Percentiles rank a stretch among this genome's conserved stretches.
These are phyloP conservation scores for Fallopia convolvulus DNA, from an alignment of 148 eudicot species.

Conservation along the genomic window DNA sequence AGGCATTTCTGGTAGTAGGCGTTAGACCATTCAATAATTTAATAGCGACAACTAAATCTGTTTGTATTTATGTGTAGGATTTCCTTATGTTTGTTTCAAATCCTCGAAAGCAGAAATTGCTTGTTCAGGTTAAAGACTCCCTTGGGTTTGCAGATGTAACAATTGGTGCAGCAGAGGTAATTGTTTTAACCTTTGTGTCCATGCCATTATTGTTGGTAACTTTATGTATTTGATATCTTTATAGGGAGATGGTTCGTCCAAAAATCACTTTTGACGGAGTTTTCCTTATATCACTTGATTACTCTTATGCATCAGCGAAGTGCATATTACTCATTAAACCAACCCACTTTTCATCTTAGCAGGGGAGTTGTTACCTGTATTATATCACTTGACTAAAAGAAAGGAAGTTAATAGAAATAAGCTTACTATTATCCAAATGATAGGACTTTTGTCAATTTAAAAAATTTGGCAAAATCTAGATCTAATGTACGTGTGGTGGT, in stretches of 20 bases:
- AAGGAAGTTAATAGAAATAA: no score
- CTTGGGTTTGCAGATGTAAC: slow-evolving; percentile 69
- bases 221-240: not conserved
- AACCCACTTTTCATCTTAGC: not conserved
- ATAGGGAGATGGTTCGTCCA: not conserved
- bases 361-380: not conserved
- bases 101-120: slow-evolving; percentile 62
- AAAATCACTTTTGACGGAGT: not conserved
- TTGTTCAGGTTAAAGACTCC: slow-evolving; percentile 68
- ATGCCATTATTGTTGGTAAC: not conserved
- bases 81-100: slow-evolving; percentile 75
- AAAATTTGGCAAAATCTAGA: not conserved
- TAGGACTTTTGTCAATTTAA: not conserved
- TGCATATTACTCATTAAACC: not conserved
- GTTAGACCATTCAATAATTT: not conserved
- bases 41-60: not conserved
- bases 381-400: no score
- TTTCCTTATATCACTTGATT: not conserved
- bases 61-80: slow-evolving; percentile 38
- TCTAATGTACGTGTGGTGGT: not conserved
- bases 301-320: not conserved
- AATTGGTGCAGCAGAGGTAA: slow-evolving; percentile 75
- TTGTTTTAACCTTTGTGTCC: not conserved
- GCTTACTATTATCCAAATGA: not conserved
- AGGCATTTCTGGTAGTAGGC: not conserved